Evolutionary conservation across 805 yeast genomes (phyloP).

Genomic region (Candida schatavii): DNA sequence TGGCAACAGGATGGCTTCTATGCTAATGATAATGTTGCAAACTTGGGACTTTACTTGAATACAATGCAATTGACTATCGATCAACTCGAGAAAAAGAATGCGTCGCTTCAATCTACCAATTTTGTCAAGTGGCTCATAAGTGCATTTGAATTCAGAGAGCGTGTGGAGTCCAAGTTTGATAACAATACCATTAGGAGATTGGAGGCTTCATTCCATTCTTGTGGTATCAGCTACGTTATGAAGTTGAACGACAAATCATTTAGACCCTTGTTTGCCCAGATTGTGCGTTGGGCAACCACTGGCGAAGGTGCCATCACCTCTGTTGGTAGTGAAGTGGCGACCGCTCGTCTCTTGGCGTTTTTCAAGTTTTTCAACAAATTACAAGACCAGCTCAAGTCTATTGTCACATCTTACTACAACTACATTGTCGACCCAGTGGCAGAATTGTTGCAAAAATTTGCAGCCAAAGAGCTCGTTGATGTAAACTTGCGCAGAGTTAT

Average conservation of each 20-base stretch:
- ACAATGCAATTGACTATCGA: slow-evolving; percentile 66
- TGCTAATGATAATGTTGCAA: slow-evolving; percentile 28
- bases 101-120: slow-evolving; percentile 63
- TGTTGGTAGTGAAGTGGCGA: slow-evolving; percentile 27
- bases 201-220: slow-evolving; percentile 70
- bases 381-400: slow-evolving; percentile 80
- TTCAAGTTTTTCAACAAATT: slow-evolving; percentile 82
- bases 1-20: slow-evolving; percentile 51
- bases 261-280: slow-evolving; percentile 84
- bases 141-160: slow-evolving; percentile 65
- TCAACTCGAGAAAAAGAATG: slow-evolving; percentile 66
- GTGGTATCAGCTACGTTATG: slow-evolving; percentile 77
- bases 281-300: slow-evolving; percentile 89
- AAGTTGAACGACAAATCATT: slow-evolving; percentile 91
- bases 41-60: slow-evolving; percentile 67
- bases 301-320: slow-evolving; percentile 58
- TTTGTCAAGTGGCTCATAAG: slow-evolving; percentile 68
- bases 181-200: slow-evolving; percentile 74
- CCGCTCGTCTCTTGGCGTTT: slow-evolving; percentile 67
- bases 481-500: slow-evolving; percentile 68
- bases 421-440: slow-evolving; percentile 77
- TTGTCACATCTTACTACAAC: slow-evolving; percentile 84
- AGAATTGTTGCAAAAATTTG: slow-evolving; percentile 50
- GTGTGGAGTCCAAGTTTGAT: slow-evolving; percentile 49
- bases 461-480: slow-evolving; percentile 37